A percentile compares a stretch with the other conserved stretches of the same genome.
These are phyloP conservation scores for Huiozyma naganishii DNA, from an alignment of 805 yeast genomes.

Conservation along the genomic window DNA sequence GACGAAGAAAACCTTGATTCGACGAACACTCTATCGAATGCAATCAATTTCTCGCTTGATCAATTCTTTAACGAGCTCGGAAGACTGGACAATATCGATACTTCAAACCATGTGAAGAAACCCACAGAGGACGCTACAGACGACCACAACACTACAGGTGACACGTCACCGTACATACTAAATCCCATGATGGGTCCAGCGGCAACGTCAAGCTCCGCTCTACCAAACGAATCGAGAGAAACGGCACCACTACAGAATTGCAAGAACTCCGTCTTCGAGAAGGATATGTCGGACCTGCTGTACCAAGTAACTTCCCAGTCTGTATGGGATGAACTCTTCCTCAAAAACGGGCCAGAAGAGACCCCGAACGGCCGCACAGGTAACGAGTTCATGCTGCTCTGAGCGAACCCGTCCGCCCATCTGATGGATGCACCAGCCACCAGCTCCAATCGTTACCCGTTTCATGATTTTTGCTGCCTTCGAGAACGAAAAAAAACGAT, in stretches of 20 bases:
- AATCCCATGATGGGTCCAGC: not conserved
- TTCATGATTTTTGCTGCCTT: no score
- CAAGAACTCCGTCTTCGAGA: not conserved
- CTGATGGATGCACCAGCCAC: no score
- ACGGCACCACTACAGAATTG: not conserved
- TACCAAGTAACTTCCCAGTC: slow-evolving; percentile 54
- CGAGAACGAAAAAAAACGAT: no score
- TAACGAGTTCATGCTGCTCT: no score
- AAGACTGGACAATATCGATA: slow-evolving; percentile 8
- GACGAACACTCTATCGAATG: not conserved
- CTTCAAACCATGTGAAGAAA: no score
- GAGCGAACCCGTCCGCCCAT: no score
- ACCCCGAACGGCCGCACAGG: not conserved
- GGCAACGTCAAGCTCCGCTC: not conserved
- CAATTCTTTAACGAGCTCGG: slow-evolving; percentile 41
- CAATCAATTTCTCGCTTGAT: slow-evolving; percentile 24
- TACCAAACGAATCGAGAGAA: not conserved
- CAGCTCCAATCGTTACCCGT: no score
- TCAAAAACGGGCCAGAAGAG: slow-evolving; percentile 3
- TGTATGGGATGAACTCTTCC: slow-evolving; percentile 44
- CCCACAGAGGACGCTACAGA: not conserved
- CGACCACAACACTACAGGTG: not conserved
- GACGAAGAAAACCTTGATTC: not conserved
- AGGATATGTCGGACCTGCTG: slow-evolving; percentile 44
- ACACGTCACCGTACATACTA: not conserved